Evolutionary conservation across 2,329 filamentous ascomycete species (phyloP).

Genomic region (Colletotrichum phormii): DNA sequence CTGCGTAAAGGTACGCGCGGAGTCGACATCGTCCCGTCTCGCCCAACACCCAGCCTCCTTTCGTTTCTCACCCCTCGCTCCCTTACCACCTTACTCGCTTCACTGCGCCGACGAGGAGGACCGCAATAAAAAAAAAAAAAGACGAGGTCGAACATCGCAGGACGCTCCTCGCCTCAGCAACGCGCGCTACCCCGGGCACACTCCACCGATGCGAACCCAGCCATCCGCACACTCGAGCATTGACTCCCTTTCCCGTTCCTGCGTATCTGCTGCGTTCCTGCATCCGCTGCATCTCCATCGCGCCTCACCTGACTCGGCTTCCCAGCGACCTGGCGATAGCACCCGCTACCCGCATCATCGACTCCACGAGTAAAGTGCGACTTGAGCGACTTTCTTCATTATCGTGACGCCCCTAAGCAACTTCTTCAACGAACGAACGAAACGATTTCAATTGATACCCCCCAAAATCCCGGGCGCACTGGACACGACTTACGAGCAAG

Average conservation of each 20-base stretch:
- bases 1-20: constrained; percentile 19
- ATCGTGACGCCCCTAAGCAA: constrained; percentile 9
- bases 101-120: constrained; percentile 34
- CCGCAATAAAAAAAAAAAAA: constrained; percentile 50
- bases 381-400: constrained; percentile 2
- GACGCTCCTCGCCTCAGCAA: constrained; percentile 41
- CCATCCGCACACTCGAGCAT: constrained; percentile 55
- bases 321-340: constrained; percentile 23
- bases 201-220: constrained; percentile 57
- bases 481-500: constrained; percentile 37
- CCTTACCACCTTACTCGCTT: constrained; percentile 33
- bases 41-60: constrained; percentile 32
- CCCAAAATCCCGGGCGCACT: constrained; percentile 22
- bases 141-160: constrained; percentile 50
- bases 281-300: constrained; percentile 33
- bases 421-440: constrained; percentile 22
- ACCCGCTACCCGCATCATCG: constrained; percentile 18
- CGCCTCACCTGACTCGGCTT: constrained; percentile 28
- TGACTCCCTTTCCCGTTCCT: constrained; percentile 46
- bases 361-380: constrained; percentile 4
- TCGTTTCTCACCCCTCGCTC: constrained; percentile 31
- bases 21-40: constrained; percentile 31
- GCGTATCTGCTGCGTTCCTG: constrained; percentile 35
- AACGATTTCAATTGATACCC: constrained; percentile 24
- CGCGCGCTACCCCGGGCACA: constrained; percentile 42